phyloP scores from a whole-genome alignment of 495 filamentous ascomycete species.

The Aspergillus sclerotioniger region DNA sequence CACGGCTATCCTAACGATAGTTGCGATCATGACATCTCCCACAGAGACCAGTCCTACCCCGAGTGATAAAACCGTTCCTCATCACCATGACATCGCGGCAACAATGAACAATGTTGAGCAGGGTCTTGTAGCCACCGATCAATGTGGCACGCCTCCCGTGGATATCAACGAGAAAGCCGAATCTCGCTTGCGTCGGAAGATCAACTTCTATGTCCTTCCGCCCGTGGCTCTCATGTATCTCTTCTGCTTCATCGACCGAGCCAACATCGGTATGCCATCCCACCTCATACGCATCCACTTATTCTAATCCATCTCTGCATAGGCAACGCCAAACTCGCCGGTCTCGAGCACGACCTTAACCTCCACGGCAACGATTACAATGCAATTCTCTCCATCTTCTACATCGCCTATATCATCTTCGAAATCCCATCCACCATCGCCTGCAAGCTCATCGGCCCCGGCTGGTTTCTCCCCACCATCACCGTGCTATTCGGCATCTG shows the following conservation, averaged over 20 bases:
- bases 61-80: constrained; percentile 41
- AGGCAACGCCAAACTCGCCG: constrained; percentile 40
- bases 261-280: constrained; percentile 54
- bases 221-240: constrained; percentile 50
- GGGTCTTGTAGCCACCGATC: constrained; percentile 60
- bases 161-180: constrained; percentile 61
- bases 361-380: constrained; percentile 63
- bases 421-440: constrained; percentile 73
- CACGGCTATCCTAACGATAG: too few species aligned
- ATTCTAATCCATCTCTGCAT: too few species aligned
- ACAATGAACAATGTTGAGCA: constrained; percentile 52
- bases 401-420: constrained; percentile 72
- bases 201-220: constrained; percentile 47
- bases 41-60: neutral
- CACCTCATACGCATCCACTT: too few species aligned
- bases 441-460: constrained; percentile 50
- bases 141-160: constrained; percentile 55
- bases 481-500: constrained; percentile 50
- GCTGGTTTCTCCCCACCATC: constrained; percentile 49
- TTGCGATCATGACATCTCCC: too few species aligned
- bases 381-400: constrained; percentile 65
- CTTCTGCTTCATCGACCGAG: constrained; percentile 56
- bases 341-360: constrained; percentile 45
- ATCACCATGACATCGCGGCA: constrained; percentile 23
- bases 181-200: constrained; percentile 45